These are phyloP conservation scores for Tephrocybe sp. DNA, from an alignment of 768 basidiomycete genomes.

Conservation along the genomic window DNA sequence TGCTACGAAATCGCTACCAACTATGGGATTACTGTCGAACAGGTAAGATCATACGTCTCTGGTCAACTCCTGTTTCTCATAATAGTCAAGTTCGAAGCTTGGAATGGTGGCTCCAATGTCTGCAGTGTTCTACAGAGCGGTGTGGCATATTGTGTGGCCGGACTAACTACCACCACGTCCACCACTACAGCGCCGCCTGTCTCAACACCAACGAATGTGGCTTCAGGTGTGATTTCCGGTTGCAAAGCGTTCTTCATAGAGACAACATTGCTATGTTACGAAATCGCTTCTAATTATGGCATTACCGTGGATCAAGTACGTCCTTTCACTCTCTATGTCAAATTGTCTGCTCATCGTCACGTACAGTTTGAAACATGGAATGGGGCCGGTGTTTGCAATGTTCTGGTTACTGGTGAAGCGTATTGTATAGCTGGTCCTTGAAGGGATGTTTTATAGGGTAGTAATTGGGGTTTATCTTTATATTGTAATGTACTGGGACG, in stretches of 20 bases:
- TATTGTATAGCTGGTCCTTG: conserved; percentile 5
- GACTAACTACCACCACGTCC: not conserved
- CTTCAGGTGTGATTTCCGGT: not conserved
- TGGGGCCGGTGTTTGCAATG: conserved; percentile 9
- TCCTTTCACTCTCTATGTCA: not conserved
- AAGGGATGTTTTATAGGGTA: not conserved
- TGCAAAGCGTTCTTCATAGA: conserved; percentile 9
- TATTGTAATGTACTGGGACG: too few relatives aligned
- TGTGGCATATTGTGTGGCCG: conserved; percentile 9
- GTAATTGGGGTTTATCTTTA: not conserved
- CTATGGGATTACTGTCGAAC: not conserved
- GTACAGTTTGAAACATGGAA: conserved; percentile 10
- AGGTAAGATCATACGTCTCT: not conserved
- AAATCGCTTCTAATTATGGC: not conserved
- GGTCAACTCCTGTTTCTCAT: not conserved
- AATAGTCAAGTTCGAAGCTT: not conserved
- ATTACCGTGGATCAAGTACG: conserved; percentile 4
- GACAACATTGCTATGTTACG: conserved; percentile 2
- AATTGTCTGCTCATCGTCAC: not conserved
- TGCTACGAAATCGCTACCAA: not conserved
- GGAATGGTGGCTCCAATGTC: conserved; percentile 4
- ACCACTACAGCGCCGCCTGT: not conserved
- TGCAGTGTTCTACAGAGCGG: conserved; percentile 5
- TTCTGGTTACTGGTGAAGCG: conserved; percentile 7
- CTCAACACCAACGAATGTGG: conserved; percentile 2